Base-by-base conservation (phyloP, 192 early-diverging fungal genomes). In the Rhizoclosmatium globosum region DNA sequence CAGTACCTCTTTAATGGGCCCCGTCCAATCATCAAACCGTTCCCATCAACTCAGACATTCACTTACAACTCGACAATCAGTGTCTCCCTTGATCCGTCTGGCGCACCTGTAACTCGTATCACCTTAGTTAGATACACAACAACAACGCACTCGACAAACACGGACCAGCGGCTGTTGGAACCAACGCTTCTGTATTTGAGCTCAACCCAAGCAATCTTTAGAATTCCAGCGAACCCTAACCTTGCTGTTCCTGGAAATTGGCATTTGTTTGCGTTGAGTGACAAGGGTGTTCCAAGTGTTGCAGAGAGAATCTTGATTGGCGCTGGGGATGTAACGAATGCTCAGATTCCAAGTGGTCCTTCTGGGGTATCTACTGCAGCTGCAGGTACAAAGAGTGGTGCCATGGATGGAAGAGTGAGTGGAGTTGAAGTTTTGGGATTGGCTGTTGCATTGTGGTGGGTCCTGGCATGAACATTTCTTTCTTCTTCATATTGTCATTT, bases 201-300 rank as follows among this genome's bases (percentile, higher is more conserved):
- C 56, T 42, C n/a, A 11, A 67, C 71, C 6, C 42, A 66, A 42
- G 77, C 38, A 13, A 42, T 72, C 38, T 81, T 86, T 58, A 48
- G 46, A 50, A 61, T 75, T 19, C 87, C 87, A 4, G 56, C 78
- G 43, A 79, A 83, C 53, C 60, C 47, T 13, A 60, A 53, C 23
- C 21, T 84, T 19, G 87, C 82, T 15, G 65, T 78, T 38, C 79
- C 83, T 7, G 87, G 87, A 3, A 74, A 79, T 68, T 88, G 84
- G 82, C 84, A 87, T 79, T n/a, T 88, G 75, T 87, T 79, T 80
- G 80, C 70, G 9, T 43, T 85, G 15, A 71, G 68, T 44, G 64
- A n/a, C 11, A 50, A 74, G 65, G 73, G 83, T 4, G 79, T 81
- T 2, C 80, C 85, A 3, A 57, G 66, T 64, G 80, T 82, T 31